phyloP scores from a whole-genome alignment of 108 stramenopile species.

The Cylindrotheca closterium region DNA sequence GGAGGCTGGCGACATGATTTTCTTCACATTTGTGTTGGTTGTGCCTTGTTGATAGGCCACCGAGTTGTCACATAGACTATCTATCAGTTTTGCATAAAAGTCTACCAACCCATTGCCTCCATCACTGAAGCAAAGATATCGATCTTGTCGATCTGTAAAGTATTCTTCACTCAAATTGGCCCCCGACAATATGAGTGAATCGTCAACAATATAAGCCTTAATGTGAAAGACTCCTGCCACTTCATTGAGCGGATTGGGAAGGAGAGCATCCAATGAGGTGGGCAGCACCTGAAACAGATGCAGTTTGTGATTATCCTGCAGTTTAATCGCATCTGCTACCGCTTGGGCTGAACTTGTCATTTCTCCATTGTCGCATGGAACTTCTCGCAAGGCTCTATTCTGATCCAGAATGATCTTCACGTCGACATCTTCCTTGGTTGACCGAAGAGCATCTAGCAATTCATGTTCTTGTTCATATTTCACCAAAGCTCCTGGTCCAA shows the following conservation, averaged over 20 bases:
- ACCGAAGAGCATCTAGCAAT: conserved; percentile 51
- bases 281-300: conserved; percentile 67
- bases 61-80: conserved; percentile 54
- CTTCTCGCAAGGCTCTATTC: conserved; percentile 66
- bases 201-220: conserved; percentile 83
- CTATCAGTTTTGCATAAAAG: conserved; percentile 67
- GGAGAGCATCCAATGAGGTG: conserved; percentile 28
- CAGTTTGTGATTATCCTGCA: conserved; percentile 16
- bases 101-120: conserved; percentile 77
- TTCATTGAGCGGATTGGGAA: conserved; percentile 82
- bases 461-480: conserved; percentile 30
- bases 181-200: conserved; percentile 72
- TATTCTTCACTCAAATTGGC: conserved; percentile 87
- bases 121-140: conserved; percentile 64
- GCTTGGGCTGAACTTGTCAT: conserved; percentile 29
- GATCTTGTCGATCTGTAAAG: conserved; percentile 78
- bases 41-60: conserved; percentile 32
- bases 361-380: conserved; percentile 35
- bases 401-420: conserved; percentile 73
- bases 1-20: neutral
- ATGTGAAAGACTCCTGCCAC: conserved; percentile 86
- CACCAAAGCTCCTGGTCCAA: conserved; percentile 61
- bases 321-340: conserved; percentile 23
- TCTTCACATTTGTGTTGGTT: neutral
- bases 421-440: conserved; percentile 18